Conservation (phyloP, 495 filamentous ascomycete genomes). For the Staphylotrichum longicolle region DNA sequence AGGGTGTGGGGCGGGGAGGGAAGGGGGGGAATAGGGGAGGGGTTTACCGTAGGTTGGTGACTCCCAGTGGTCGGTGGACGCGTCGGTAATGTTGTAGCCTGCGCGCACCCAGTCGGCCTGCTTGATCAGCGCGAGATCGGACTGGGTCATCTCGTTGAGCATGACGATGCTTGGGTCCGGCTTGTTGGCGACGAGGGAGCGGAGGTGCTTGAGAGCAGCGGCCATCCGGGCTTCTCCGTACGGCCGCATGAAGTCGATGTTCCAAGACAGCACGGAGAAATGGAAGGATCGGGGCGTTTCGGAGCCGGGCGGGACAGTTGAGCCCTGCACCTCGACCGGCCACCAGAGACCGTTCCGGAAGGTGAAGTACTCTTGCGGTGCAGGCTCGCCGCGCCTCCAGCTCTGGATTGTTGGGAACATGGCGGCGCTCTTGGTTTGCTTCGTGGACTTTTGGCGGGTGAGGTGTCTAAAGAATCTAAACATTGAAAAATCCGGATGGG, state of each 20-base stretch:
- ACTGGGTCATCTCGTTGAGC: conserved; percentile 50
- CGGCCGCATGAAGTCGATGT: conserved; percentile 51
- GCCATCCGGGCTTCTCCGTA: conserved; percentile 42
- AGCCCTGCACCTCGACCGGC: background rate
- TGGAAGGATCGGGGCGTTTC: background rate
- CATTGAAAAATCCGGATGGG: too few species aligned
- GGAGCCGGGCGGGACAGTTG: background rate
- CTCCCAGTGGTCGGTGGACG: conserved; percentile 23
- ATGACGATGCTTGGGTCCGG: conserved; percentile 42
- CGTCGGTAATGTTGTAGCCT: conserved; percentile 50
- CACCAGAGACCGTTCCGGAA: conserved; percentile 7
- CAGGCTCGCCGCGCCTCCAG: conserved; percentile 8
- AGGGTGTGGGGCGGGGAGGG: conserved; percentile 6
- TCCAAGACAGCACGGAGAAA: conserved; percentile 42
- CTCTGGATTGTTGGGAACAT: conserved; percentile 2
- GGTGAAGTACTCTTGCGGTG: conserved; percentile 11
- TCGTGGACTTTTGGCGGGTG: background rate
- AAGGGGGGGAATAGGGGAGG: conserved; percentile 30
- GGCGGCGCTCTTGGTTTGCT: background rate
- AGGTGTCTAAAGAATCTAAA: background rate
- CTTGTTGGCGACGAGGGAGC: conserved; percentile 23
- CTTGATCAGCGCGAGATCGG: conserved; percentile 44
- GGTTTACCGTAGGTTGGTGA: conserved; percentile 15
- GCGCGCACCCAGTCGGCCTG: conserved; percentile 42
- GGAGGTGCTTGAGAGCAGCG: conserved; percentile 43